Evolutionary conservation across 2,329 filamentous ascomycete genomes (phyloP), one percentile per base, ranked within the genome.

Genomic region (Alternaria brassicae): DNA sequence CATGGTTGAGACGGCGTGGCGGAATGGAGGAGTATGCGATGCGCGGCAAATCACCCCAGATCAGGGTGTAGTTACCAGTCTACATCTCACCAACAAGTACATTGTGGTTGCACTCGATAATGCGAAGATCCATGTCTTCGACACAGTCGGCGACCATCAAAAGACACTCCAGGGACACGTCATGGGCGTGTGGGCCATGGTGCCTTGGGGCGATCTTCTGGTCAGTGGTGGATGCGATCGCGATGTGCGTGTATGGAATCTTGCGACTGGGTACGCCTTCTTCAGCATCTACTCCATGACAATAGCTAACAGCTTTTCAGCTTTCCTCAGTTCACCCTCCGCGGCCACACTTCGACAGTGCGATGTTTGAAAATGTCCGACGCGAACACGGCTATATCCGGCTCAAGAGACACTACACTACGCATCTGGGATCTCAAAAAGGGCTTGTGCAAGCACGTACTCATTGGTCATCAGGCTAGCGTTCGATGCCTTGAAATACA

Each of bases 151-250:
- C 32, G 89, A 93, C 68, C 88, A 92, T 65, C 89, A 96, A 70
- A 92, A 93, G 76, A 97, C 92, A 2, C 81, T 99, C 27, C 90
- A 95, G 73, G 95, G 95, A 10, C 95, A 99, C 80, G 91, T 98
- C 42, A 99, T 99, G 95, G 95, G 95, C 39, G 95, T 99, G 19
- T 99, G 95, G 95, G 95, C 95, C 48, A 98, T 99, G 94, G 93
- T 99, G 23, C 95, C 95, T 6, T 97, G 93, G 91, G 94, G 92
- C 60, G 94, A 99, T 76, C 90, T 92, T 53, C 84, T 99, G 61
- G 95, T 99, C 60, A 97, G 93, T 71, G 95, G 95, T 70, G 95
- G 95, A 6, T 99, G 95, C 76, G 95, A 99, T 80, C 88, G 95
- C 61, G 95, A 99, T 75, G 95, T 99, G 27, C 87, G 95, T 57